Base-by-base conservation (phyloP, 352 stramenopile species). In the Globisporangium carolinianum region DNA sequence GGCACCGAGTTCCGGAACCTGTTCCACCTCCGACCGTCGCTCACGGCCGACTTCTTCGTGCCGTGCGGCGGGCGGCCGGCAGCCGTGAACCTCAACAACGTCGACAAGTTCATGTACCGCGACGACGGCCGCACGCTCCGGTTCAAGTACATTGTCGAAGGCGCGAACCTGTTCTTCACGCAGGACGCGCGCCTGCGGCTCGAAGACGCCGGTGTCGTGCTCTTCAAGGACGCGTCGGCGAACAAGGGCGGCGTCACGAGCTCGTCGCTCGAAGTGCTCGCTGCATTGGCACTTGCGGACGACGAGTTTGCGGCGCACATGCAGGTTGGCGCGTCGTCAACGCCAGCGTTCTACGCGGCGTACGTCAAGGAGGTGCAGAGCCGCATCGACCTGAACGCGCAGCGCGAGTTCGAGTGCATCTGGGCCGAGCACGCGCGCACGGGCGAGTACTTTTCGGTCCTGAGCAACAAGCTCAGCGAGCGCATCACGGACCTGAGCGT, bases 101-200 rank as follows among this genome's bases (percentile, higher is more conserved):
- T 96, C 47, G 80, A 93, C 53, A 73, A 97, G 57, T 98, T 89
- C 67, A 76, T 91, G 67, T 86, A 80, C 72, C 71, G 73, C 41
- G 71, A 73, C 32, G 76, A 87, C 51, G 77, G 76, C 43, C 79
- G 81, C 47, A 83, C 82, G 46, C 91, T 97, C 24, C 96, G 86
- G 3, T 95, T 91, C 62, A 87, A 88, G 60, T 89, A 98, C 59
- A 98, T 99, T 55, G 96, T 99, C 2, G 97, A 99, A 73, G 97
- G 95, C 17, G 96, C 96, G 48, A 99, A 99, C 76, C 76, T 99
- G 35, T 98, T 99, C 73, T 86, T 98, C 59, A 98, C 94, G 17
- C 82, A 92, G 53, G 95, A 98, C 69, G 97, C 97, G 11, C 87
- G 97, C 50, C 69, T 97, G 55, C 82, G 83, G 52, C 76, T 99